Conservation (phyloP, 108 stramenopile genomes). For the Skeletonema potamos region DNA sequence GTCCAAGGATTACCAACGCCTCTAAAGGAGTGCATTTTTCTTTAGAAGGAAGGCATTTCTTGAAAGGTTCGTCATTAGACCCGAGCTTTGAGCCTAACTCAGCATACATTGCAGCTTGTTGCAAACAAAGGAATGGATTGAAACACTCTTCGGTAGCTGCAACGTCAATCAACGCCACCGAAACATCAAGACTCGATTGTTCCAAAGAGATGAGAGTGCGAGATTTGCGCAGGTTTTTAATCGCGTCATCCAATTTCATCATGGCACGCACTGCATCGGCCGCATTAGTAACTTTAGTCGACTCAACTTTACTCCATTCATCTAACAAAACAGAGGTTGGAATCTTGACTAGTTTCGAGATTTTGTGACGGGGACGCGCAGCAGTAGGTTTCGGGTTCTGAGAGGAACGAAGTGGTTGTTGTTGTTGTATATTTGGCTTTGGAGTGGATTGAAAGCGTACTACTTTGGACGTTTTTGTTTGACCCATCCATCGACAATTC, state of each 20-base stretch:
- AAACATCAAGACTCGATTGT: slow-evolving; percentile 64
- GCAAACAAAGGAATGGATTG: slow-evolving; percentile 77
- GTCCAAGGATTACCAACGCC: slow-evolving; percentile 73
- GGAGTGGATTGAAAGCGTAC: neutral
- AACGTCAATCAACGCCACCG: slow-evolving; percentile 63
- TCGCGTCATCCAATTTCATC: slow-evolving; percentile 48
- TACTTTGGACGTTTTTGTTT: slow-evolving; percentile 14
- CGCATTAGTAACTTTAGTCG: slow-evolving; percentile 2
- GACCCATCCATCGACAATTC: slow-evolving; percentile 31
- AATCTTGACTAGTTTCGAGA: slow-evolving; percentile 24
- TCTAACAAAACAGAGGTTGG: slow-evolving; percentile 33
- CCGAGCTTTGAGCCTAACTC: slow-evolving; percentile 70
- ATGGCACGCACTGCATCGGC: slow-evolving; percentile 42
- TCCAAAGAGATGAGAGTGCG: slow-evolving; percentile 62
- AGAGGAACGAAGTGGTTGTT: neutral
- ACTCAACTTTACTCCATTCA: slow-evolving; percentile 41
- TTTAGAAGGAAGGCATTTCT: slow-evolving; percentile 50
- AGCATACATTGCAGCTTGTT: slow-evolving; percentile 85
- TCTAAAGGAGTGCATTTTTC: slow-evolving; percentile 57
- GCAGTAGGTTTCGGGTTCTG: neutral
- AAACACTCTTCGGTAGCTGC: slow-evolving; percentile 51
- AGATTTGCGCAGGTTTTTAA: slow-evolving; percentile 58
- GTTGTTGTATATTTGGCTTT: neutral
- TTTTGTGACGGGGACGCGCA: slow-evolving; percentile 2
- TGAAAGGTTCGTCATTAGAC: slow-evolving; percentile 63